phyloP scores from a whole-genome alignment of 805 yeast species.

The Schwanniomyces vanrijiae region DNA sequence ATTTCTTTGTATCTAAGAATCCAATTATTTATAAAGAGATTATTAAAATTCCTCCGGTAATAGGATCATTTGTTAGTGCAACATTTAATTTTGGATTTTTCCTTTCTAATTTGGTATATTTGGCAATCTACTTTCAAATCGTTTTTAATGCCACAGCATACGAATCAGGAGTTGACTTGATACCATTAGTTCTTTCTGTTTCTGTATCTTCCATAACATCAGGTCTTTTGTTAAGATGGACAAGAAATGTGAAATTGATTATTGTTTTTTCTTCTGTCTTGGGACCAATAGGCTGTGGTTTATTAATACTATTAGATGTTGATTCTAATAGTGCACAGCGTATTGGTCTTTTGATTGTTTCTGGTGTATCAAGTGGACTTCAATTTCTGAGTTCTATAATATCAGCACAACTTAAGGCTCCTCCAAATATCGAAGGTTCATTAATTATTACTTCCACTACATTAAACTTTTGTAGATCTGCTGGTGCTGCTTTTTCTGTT shows the following conservation, averaged over 20 bases:
- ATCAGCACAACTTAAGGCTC: constrained; percentile 38
- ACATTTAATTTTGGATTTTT: constrained; percentile 39
- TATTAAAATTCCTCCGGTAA: constrained; percentile 33
- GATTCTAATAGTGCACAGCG: constrained; percentile 19
- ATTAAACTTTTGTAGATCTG: constrained; percentile 29
- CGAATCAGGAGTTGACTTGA: constrained; percentile 36
- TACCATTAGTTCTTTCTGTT: constrained; percentile 35
- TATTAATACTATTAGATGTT: constrained; percentile 26
- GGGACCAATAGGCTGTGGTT: constrained; percentile 35
- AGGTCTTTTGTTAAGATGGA: constrained; percentile 29
- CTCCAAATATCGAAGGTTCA: constrained; percentile 34
- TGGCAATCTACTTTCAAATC: constrained; percentile 41
- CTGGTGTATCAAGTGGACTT: constrained; percentile 36
- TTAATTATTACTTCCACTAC: constrained; percentile 35
- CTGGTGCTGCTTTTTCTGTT: constrained; percentile 33
- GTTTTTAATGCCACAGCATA: constrained; percentile 33
- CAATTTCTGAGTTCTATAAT: constrained; percentile 36
- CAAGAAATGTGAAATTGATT: constrained; percentile 31
- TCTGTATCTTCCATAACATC: constrained; percentile 29
- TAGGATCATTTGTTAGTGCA: constrained; percentile 37
- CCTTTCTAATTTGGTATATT: constrained; percentile 32
- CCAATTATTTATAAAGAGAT: constrained; percentile 49
- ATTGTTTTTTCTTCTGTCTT: constrained; percentile 28
- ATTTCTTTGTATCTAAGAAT: constrained; percentile 39
- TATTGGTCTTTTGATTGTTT: constrained; percentile 33